Base-by-base conservation (phyloP, 2,329 filamentous ascomycete genomes). In the Botrytis hyacinthi region DNA sequence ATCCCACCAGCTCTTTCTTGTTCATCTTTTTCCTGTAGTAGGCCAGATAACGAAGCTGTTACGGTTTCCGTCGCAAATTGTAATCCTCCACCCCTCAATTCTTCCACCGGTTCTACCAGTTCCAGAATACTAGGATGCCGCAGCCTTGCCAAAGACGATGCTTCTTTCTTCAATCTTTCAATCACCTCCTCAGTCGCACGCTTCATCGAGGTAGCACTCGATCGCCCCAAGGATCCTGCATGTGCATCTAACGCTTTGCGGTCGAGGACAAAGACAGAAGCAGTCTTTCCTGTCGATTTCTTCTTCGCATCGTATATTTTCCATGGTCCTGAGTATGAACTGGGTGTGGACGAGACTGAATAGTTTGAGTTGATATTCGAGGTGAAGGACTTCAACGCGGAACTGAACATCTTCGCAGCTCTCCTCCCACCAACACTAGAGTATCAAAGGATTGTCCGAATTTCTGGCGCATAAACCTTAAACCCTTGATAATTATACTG, bases 281-380 rank as follows among this genome's bases (percentile, higher is more conserved):
- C 96, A 12, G 91, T 83, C 82, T 96, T 97, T 77, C 93, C 93
- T 0, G 94, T 97, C 44, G 92, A 94, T 84, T 98, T 98, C 85
- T 97, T 97, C 86, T 97, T 98, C 74, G 93, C 95, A 84, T 98
- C 95, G 87, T 95, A 95, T 80, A 99, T 96, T 85, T 94, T 97
- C 96, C 96, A 99, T 74, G 95, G 93, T 29, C 96, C 96, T 26
- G 95, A 93, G 70, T 90, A 90, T 70, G 94, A 92, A n/a, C 90
- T 91, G 18, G 92, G 89, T 74, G 89, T 90, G 40, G 91, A 87
- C 35, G 93, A 91, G 77, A 98, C 87, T 78, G 92, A 90, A 84
- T 99, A 99, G 84, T 97, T 97, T 81, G 92, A 91, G 74, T 91
- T 91, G 84, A 99, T 98, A 84, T 98, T 97, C 78, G 89, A 95